phyloP scores from a whole-genome alignment of 2,329 filamentous ascomycete species.

The Penicillium sp. region DNA sequence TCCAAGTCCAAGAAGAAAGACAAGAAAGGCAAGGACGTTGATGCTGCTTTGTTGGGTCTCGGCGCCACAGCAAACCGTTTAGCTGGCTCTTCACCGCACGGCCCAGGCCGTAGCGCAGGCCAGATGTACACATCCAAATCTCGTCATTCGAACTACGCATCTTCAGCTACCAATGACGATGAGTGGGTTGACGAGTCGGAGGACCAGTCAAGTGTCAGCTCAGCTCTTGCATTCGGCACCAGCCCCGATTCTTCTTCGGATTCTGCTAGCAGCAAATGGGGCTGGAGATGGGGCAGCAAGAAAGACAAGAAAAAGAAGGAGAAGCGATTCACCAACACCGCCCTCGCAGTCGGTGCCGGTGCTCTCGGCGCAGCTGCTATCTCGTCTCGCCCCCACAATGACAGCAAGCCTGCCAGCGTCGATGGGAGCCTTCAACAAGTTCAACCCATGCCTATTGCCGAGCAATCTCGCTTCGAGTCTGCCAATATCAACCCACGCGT shows the following conservation, averaged over 20 bases:
- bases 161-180: constrained; percentile 45
- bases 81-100: constrained; percentile 40
- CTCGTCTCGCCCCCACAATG: constrained; percentile 37
- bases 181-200: constrained; percentile 62
- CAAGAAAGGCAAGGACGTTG: constrained; percentile 37
- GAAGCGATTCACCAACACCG: constrained; percentile 34
- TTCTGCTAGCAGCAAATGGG: constrained; percentile 60
- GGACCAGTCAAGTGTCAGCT: constrained; percentile 57
- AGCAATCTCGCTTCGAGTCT: constrained; percentile 64
- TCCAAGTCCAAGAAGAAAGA: constrained; percentile 39
- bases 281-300: constrained; percentile 61
- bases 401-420: constrained; percentile 38
- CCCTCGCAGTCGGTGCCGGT: constrained; percentile 45
- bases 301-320: constrained; percentile 42
- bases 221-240: constrained; percentile 63
- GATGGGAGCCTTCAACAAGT: constrained; percentile 57
- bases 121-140: constrained; percentile 34
- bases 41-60: constrained; percentile 51
- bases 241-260: constrained; percentile 58
- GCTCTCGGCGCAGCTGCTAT: constrained; percentile 46
- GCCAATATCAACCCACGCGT: constrained; percentile 32
- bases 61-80: constrained; percentile 51
- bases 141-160: constrained; percentile 28
- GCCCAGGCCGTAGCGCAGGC: constrained; percentile 37
- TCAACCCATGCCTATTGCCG: constrained; percentile 66